phyloP scores from a whole-genome alignment of 345 rosid genomes.

The Rubroshorea leprosula region DNA sequence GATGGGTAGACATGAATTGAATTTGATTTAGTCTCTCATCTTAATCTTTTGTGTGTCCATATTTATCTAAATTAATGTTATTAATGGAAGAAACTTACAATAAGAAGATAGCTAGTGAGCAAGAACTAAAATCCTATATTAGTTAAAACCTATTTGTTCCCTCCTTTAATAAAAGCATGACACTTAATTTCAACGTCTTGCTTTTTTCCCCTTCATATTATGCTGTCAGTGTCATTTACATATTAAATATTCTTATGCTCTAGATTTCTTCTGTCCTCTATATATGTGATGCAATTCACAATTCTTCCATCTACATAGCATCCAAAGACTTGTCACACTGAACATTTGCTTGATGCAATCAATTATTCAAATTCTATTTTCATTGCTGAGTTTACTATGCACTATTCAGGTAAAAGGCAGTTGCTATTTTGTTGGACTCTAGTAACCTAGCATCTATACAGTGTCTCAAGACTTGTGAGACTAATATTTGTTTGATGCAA shows the following conservation, averaged over 20 bases:
- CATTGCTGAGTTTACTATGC: no score
- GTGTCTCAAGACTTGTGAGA: no score
- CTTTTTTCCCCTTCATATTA: neutral
- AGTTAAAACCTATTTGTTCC: neutral
- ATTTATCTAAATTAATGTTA: neutral
- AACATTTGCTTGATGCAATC: neutral
- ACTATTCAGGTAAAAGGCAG: no score
- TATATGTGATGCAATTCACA: neutral
- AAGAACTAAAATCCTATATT: neutral
- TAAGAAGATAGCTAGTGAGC: neutral
- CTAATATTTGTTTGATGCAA: no score
- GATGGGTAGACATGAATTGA: neutral
- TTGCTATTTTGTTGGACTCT: neutral
- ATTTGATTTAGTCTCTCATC: neutral
- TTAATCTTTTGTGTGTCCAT: neutral
- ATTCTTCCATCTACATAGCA: neutral
- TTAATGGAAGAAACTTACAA: neutral
- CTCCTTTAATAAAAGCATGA: neutral
- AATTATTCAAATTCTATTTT: no score
- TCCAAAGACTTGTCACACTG: neutral
- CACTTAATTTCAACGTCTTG: constrained; percentile 2
- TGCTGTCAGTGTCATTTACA: neutral
- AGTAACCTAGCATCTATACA: neutral
- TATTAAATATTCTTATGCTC: neutral
- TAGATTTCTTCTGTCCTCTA: neutral